phyloP scores from a whole-genome alignment of 306 rosid genomes.

The Comarum palustre region DNA sequence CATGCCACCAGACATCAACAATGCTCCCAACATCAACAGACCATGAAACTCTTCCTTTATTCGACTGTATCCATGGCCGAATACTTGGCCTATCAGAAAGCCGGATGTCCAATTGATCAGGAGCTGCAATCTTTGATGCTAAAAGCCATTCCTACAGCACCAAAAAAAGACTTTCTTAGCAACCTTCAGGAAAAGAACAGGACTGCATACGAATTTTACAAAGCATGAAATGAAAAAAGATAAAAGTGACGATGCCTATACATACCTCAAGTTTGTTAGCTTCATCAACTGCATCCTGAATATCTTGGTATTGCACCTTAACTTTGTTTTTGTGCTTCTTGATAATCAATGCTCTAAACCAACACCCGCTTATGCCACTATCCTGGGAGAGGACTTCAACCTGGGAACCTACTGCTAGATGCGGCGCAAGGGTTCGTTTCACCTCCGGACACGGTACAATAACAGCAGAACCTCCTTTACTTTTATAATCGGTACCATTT shows the following conservation, averaged over 20 bases:
- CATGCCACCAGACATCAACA: slow-evolving; percentile 86
- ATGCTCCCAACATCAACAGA: slow-evolving; percentile 47
- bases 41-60: slow-evolving; percentile 32
- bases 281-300: slow-evolving; percentile 73
- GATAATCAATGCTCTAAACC: slow-evolving; percentile 73
- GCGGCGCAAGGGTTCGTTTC: slow-evolving; percentile 21
- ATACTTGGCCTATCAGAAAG: slow-evolving; percentile 45
- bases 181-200: not conserved
- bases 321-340: slow-evolving; percentile 64
- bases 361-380: slow-evolving; percentile 88
- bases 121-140: slow-evolving; percentile 56
- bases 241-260: not conserved
- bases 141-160: slow-evolving; percentile 70
- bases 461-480: slow-evolving; percentile 22
- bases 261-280: slow-evolving; percentile 69
- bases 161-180: not conserved
- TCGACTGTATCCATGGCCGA: slow-evolving; percentile 46
- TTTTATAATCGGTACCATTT: slow-evolving; percentile 21
- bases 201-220: not conserved
- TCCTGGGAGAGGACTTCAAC: slow-evolving; percentile 88
- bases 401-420: slow-evolving; percentile 46
- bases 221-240: not conserved
- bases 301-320: slow-evolving; percentile 71
- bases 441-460: slow-evolving; percentile 22
- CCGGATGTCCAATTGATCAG: slow-evolving; percentile 54